Base-by-base conservation (phyloP, 1,139 yeast genomes). In the Geotrichum histeridarum region DNA sequence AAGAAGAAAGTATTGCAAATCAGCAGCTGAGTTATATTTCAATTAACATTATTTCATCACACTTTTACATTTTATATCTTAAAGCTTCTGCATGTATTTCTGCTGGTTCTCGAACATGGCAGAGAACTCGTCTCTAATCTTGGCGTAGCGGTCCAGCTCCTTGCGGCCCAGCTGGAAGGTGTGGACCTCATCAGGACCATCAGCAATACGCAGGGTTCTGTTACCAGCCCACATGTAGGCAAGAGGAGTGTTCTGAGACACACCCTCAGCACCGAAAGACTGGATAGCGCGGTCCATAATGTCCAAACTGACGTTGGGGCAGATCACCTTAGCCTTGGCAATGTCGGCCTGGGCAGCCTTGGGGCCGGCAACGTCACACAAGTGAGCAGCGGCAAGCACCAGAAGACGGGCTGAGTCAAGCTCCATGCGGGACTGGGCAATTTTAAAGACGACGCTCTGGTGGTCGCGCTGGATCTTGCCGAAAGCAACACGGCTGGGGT, bases 171-270 rank as follows among this genome's bases (percentile, higher is more conserved):
- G 73, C 68, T 83, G 88, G 60, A 73, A 73, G 67, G 81, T 71
- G 67, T 84, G 88, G 7, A 85, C 85, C 69, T 83, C 89, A 70
- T 83, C 89, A 1, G 90, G 89, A 8, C 89, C 88, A 66, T 84
- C 90, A 15, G 89, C 88, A 57, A 83, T 80, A 58, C 88, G 73
- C 57, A 83, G 74, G 42, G 85, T 81, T 67, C 89, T 75, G 57
- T 79, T 74, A 58, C 70, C 70, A 33, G 83, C 81, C 68, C 79
- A 84, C 71, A 78, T 70, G 58, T 77, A 69, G 0, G 87, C 82
- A 63, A 84, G 73, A 54, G 80, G 83, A 12, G 83, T 78, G 60
- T 83, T 89, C 67, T 82, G 83, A 38, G 73, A 70, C 14, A 83
- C 77, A 54, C 89, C 89, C 65, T 81, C 86, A 30, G 86, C 88